Percentiles rank a stretch among this genome's conserved stretches.
These are phyloP conservation scores for Phyllosticta capitalensis DNA, from an alignment of 2,329 filamentous ascomycete species.

Conservation along the genomic window DNA sequence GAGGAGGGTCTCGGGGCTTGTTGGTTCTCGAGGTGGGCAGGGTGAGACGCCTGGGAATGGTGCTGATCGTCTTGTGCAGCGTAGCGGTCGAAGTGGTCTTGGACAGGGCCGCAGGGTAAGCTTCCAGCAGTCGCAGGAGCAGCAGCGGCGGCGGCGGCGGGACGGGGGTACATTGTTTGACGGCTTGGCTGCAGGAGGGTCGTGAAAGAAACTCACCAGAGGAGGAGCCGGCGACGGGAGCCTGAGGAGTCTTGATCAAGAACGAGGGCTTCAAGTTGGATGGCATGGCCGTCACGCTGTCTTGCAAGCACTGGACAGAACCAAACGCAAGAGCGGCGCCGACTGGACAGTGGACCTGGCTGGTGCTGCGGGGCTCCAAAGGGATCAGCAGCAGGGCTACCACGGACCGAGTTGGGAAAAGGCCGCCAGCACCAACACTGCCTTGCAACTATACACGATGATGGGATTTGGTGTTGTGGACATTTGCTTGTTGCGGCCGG, in stretches of 20 bases:
- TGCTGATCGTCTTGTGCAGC: constrained; percentile 6
- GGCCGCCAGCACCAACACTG: neutral
- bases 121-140: neutral
- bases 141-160: neutral
- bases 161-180: neutral
- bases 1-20: constrained; percentile 7
- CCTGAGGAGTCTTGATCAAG: constrained; percentile 30
- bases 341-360: neutral
- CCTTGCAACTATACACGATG: no score
- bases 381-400: constrained; percentile 5
- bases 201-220: neutral
- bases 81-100: constrained; percentile 6
- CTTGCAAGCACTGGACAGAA: no score
- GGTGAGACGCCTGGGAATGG: no score
- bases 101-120: neutral
- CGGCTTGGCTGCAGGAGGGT: neutral
- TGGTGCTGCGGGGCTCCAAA: constrained; percentile 7
- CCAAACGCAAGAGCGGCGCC: no score
- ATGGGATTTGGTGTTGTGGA: no score
- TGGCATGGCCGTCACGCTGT: constrained; percentile 23
- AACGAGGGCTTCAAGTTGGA: constrained; percentile 20
- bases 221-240: constrained; percentile 26
- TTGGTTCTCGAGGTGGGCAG: neutral
- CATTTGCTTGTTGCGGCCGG: no score
- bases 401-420: no score